Conservation (phyloP, 805 yeast species). For the Starmerella lactis-condensi region DNA sequence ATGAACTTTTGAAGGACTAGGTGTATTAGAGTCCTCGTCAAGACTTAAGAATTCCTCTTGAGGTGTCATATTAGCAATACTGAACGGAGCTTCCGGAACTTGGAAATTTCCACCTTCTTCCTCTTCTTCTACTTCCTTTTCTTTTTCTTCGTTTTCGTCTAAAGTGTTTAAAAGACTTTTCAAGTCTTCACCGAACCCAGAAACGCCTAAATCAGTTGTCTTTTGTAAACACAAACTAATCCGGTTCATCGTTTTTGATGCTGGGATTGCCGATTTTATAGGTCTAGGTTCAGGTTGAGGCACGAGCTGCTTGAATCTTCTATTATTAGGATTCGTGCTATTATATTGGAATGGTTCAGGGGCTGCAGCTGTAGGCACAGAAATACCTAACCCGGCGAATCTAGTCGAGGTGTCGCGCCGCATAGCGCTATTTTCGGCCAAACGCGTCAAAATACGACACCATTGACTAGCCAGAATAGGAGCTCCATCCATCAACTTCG, state of each 20-base stretch:
- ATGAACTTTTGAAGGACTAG: constrained; percentile 1
- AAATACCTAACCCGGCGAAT: constrained; percentile 1
- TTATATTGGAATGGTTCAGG: not conserved
- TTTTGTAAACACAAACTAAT: constrained; percentile 7
- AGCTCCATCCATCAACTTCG: not conserved
- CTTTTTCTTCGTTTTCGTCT: constrained; percentile 5
- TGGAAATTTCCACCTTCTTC: constrained; percentile 1
- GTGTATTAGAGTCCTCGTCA: not conserved
- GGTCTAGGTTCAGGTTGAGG: too few relatives aligned
- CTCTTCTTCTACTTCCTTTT: not conserved
- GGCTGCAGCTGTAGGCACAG: not conserved
- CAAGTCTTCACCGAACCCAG: constrained; percentile 14
- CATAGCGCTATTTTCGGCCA: constrained; percentile 5
- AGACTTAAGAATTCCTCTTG: constrained; percentile 1
- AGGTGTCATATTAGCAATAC: constrained; percentile 1
- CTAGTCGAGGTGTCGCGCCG: constrained; percentile 1
- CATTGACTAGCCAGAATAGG: constrained; percentile 8
- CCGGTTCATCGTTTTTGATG: constrained; percentile 7
- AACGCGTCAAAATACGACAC: constrained; percentile 11
- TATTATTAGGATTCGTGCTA: not conserved
- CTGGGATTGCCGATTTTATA: constrained; percentile 2
- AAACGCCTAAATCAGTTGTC: constrained; percentile 1
- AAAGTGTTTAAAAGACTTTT: constrained; percentile 7
- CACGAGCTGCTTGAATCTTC: constrained; percentile 1
- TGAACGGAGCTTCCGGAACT: not conserved